phyloP scores from a whole-genome alignment of 2,329 filamentous ascomycete species.

The Alternaria arborescens region DNA sequence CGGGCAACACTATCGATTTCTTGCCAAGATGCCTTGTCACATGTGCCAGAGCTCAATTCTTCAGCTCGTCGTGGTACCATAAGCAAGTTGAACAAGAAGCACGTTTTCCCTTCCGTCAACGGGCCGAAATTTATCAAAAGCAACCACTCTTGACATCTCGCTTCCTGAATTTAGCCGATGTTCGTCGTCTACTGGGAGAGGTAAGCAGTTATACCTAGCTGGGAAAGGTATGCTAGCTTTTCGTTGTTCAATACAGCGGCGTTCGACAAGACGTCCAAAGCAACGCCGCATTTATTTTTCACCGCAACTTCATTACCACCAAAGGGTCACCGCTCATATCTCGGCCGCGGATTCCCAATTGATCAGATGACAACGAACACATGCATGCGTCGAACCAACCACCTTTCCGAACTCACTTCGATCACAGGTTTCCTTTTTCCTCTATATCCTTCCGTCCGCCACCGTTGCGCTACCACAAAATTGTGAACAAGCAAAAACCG shows the following conservation, averaged over 20 bases:
- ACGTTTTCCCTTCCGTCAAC: neutral
- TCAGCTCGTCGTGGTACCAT: neutral
- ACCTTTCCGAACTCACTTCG: neutral
- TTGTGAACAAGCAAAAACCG: neutral
- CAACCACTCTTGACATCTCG: neutral
- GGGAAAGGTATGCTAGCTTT: neutral
- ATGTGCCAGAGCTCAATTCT: neutral
- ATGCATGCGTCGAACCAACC: neutral
- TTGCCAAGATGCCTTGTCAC: neutral
- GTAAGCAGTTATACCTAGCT: neutral
- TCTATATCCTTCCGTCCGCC: neutral
- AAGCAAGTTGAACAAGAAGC: neutral
- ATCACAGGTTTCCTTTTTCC: neutral
- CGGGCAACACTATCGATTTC: neutral
- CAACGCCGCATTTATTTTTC: neutral
- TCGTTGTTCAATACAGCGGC: neutral
- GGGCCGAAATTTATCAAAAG: neutral
- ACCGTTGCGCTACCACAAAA: neutral
- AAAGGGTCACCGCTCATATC: neutral
- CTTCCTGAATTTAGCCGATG: neutral
- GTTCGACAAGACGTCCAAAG: neutral
- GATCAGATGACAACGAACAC: neutral
- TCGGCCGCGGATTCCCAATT: neutral
- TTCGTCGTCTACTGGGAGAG: fast-evolving
- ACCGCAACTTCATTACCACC: neutral